Base-by-base conservation (phyloP, 2,329 filamentous ascomycete genomes). In the Fusarium phyllophilum region DNA sequence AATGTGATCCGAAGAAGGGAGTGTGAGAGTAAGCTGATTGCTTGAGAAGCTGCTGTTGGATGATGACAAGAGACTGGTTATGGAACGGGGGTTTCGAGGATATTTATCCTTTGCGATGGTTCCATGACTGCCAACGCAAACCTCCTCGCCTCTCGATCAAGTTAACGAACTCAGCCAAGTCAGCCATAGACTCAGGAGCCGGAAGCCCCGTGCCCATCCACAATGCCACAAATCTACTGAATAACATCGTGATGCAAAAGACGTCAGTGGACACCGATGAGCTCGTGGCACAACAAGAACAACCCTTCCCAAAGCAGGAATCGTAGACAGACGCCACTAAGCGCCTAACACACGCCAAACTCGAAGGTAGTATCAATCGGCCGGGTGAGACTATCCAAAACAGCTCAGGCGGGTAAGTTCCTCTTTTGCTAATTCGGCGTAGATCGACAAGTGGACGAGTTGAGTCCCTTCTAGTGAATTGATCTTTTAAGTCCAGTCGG, bases 31-130 rank as follows among this genome's bases (percentile, higher is more conserved):
- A 55, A 57, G 61, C 39, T 75, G 62, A 57, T 66, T 75, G 65
- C 72, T 73, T 70, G 70, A 70, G 69, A 74, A 76, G 72, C 75
- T 75, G 73, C 68, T 68, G 58, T 68, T 69, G 68, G 62, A 64
- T 75, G 74, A 72, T 41, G 54, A 66, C 38, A 62, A 52, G 26
- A 69, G 52, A 51, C 11, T 57, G 24, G 18, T 10, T 20, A 51
- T 33, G 45, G 44, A 44, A 46, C 51, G 63, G 75, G 66, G 34
- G 45, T 31, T 42, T 49, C 39, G n/a, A 67, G 62, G 60, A 57
- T 77, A 77, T 77, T 78, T 78, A 78, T 78, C n/a, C 62, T 63
- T 42, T 52, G 22, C 44, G 29, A 63, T 39, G 44, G 26, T 42
- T 48, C 34, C 44, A 45, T 26, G 36, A 48, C 48, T 36, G 48